Conservation (phyloP, 306 rosid species). For the Trifolium dubium region DNA sequence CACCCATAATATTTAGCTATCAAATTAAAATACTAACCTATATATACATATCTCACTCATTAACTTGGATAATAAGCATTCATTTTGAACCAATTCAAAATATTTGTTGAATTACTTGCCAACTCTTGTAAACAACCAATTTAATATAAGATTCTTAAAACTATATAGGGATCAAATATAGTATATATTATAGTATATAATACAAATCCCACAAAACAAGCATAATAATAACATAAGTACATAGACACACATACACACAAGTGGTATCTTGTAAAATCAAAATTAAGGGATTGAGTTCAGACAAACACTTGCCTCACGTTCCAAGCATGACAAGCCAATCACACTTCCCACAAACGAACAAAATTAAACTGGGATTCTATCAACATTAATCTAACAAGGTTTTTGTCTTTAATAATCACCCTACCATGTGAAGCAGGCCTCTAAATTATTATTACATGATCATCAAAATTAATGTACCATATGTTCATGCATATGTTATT, state of each 20-base stretch:
- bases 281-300: conserved; percentile 47
- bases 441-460: conserved; percentile 22
- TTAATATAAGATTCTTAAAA: conserved; percentile 36
- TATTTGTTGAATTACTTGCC: conserved; percentile 8
- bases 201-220: conserved; percentile 42
- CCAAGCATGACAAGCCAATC: conserved; percentile 54
- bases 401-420: conserved; percentile 56
- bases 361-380: conserved; percentile 82
- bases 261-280: conserved; percentile 37
- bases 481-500: conserved; percentile 4
- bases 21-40: not conserved
- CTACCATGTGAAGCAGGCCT: conserved; percentile 74
- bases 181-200: not conserved
- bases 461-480: not conserved
- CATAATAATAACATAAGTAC: not conserved
- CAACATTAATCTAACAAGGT: conserved; percentile 44
- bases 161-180: conserved; percentile 32
- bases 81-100: conserved; percentile 10
- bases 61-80: conserved; percentile 11
- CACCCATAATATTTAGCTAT: not conserved
- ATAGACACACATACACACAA: not conserved
- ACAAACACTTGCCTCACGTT: conserved; percentile 74
- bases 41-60: not conserved
- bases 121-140: conserved; percentile 33
- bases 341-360: conserved; percentile 54